These are phyloP conservation scores for Phytophthora sp. DNA, from an alignment of 352 stramenopile genomes.

Conservation along the genomic window DNA sequence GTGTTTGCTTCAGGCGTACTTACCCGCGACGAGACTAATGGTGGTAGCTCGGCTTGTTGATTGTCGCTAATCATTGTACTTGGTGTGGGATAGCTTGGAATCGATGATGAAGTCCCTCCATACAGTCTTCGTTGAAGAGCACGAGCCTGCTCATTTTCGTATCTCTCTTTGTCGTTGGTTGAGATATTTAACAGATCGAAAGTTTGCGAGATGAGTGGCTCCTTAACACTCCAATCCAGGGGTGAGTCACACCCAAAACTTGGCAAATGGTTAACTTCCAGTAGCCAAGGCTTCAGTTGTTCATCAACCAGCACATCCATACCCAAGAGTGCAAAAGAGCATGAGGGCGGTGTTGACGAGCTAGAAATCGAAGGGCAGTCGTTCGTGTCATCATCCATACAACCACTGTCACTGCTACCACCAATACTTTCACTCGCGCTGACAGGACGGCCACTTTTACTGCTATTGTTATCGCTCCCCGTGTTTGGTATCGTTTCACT, in stretches of 20 bases:
- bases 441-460: conserved; percentile 17
- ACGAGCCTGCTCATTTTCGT: conserved; percentile 71
- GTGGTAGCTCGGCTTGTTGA: conserved; percentile 25
- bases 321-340: conserved; percentile 93
- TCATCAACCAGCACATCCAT: conserved; percentile 97
- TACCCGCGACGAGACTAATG: conserved; percentile 7
- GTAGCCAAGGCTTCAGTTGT: conserved; percentile 94
- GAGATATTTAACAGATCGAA: conserved; percentile 89
- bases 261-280: conserved; percentile 98
- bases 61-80: conserved; percentile 22
- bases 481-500: conserved; percentile 4
- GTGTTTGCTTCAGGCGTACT: conserved; percentile 8
- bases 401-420: conserved; percentile 1
- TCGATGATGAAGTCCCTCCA: conserved; percentile 22
- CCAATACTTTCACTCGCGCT: conserved; percentile 19
- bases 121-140: conserved; percentile 73
- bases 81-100: conserved; percentile 16
- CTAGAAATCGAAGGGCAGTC: conserved; percentile 1
- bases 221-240: conserved; percentile 96
- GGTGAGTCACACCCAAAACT: conserved; percentile 95
- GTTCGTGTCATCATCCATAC: conserved; percentile 1
- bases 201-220: conserved; percentile 92
- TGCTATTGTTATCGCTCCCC: background rate
- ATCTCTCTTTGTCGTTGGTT: conserved; percentile 77
- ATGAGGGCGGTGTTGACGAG: conserved; percentile 39